Conservation (phyloP, 768 basidiomycete genomes). For the Stropharia rugosoannulata region DNA sequence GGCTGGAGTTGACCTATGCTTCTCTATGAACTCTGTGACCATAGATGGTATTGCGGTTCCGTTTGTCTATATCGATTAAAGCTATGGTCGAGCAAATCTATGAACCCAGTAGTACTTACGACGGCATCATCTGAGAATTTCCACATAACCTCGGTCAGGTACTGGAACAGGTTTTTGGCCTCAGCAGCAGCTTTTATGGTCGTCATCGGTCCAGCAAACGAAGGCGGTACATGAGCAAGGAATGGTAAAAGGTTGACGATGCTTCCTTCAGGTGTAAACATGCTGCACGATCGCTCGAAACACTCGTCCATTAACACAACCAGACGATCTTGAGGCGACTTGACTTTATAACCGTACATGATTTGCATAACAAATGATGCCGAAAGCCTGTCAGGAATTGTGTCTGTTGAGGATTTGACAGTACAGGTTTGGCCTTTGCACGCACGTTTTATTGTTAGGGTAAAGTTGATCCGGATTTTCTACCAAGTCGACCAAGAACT, state of each 20-base stretch:
- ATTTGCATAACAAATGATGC: constrained; percentile 10
- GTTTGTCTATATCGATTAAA: neutral
- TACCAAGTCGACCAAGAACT: constrained; percentile 27
- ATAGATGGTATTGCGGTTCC: neutral
- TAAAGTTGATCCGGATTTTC: constrained; percentile 7
- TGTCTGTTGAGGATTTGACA: no score
- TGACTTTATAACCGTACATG: constrained; percentile 19
- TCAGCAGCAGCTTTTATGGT: constrained; percentile 3
- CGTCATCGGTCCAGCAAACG: constrained; percentile 11
- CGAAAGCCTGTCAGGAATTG: constrained; percentile 6
- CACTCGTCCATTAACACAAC: constrained; percentile 3
- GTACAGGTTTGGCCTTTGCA: neutral
- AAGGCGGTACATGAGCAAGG: constrained; percentile 10
- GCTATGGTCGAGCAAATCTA: neutral
- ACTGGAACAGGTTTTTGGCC: neutral
- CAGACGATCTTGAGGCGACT: constrained; percentile 12
- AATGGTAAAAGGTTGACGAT: constrained; percentile 13
- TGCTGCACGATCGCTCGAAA: neutral
- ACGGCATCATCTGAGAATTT: constrained; percentile 3
- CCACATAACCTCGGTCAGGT: constrained; percentile 2
- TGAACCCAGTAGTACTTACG: neutral
- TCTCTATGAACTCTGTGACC: neutral
- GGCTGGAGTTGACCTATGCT: neutral
- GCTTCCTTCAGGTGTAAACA: constrained; percentile 5
- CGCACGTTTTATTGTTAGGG: constrained; percentile 14